These are phyloP conservation scores for Starmera quercuum DNA, from an alignment of 805 yeast genomes.

Conservation along the genomic window DNA sequence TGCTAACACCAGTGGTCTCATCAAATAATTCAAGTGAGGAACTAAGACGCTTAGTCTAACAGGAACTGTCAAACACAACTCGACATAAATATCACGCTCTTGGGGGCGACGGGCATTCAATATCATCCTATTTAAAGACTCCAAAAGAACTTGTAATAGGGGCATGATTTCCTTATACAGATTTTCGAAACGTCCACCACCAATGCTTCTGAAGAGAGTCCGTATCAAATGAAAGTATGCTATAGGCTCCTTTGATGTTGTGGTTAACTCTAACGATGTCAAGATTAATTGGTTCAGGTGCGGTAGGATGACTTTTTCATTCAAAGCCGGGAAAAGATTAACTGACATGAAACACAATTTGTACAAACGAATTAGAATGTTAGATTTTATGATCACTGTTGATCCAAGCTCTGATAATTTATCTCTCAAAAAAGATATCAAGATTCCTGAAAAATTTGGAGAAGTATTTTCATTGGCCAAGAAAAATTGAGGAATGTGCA, in stretches of 20 bases:
- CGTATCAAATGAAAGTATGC: conserved; percentile 84
- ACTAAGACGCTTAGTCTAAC: conserved; percentile 89
- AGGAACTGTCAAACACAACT: conserved; percentile 91
- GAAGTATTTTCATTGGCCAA: conserved; percentile 92
- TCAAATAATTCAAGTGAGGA: conserved; percentile 81
- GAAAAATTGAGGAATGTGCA: conserved; percentile 91
- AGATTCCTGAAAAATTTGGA: conserved; percentile 80
- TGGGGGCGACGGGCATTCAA: conserved; percentile 79
- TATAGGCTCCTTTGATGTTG: conserved; percentile 84
- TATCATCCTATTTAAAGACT: conserved; percentile 76
- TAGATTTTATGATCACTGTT: conserved; percentile 67
- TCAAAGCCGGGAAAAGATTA: conserved; percentile 77
- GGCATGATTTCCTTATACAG: conserved; percentile 92
- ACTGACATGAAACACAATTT: conserved; percentile 95
- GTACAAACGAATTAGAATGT: conserved; percentile 77
- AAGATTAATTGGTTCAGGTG: conserved; percentile 79
- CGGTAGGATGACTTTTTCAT: conserved; percentile 83
- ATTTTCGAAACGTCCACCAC: conserved; percentile 94
- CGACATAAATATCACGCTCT: conserved; percentile 92
- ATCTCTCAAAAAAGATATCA: conserved; percentile 67
- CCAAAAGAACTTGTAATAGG: conserved; percentile 75
- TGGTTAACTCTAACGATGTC: conserved; percentile 68
- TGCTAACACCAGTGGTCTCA: conserved; percentile 89
- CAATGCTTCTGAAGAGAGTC: conserved; percentile 86
- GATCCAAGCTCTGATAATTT: conserved; percentile 76